Base-by-base conservation (phyloP, 805 yeast genomes). In the Saturnispora diversa region DNA sequence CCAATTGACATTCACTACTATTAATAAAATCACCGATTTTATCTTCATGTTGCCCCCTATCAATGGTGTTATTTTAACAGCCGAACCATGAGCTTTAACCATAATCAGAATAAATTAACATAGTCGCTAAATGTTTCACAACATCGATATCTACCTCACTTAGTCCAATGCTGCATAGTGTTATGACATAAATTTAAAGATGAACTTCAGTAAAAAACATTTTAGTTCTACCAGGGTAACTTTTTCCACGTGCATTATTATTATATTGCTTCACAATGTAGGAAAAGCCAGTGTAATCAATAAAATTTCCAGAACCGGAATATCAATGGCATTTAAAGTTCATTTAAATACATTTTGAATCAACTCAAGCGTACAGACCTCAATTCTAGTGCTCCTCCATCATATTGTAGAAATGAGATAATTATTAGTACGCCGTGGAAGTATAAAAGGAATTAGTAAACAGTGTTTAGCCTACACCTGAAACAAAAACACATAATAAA, bases 1-100 rank as follows among this genome's bases (percentile, higher is more conserved):
- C 97, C 96, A 96, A 88, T 13, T 66, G 69, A 63, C 86, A 88
- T 53, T 71, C 70, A 53, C 95, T 71, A 13, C 92, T 95, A 47
- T 82, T 69, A 22, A 83, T 83, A 3, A 60, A 45, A 24, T 68
- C 60, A 8, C 78, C 77, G 8, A 63, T 62, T 3, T 59, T 50
- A 37, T 68, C 68, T 35, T 54, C 50, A 24, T 68, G 70, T 39
- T 60, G n/a, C n/a, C n/a, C n/a, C n/a, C n/a, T n/a, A n/a, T n/a
- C n/a, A n/a, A n/a, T n/a, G n/a, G n/a, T n/a, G n/a, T n/a, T n/a
- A n/a, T n/a, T n/a, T n/a, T n/a, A n/a, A n/a, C n/a, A n/a, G n/a
- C n/a, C n/a, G n/a, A n/a, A n/a, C 81, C 76, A 59, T 87, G 96
- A 4, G 90, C 82, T 57, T 85, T 84, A 21, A 86, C 74, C 51